Conservation (phyloP, 169 alveolate genomes). For the Eimeria necatrix region DNA sequence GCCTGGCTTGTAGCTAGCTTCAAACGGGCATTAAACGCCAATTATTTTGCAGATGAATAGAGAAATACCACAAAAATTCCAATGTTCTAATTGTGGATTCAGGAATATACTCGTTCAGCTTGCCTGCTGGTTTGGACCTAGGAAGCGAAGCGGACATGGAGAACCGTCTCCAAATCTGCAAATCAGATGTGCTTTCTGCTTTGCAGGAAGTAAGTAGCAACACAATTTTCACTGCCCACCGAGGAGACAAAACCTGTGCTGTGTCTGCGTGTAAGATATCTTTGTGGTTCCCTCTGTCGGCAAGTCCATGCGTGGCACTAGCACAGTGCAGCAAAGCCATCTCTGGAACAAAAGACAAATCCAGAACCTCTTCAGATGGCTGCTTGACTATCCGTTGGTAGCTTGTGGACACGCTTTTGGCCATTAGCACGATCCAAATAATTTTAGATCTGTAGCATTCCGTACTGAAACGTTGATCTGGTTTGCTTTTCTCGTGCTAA, state of each 20-base stretch:
- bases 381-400: neutral
- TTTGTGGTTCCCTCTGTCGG: neutral
- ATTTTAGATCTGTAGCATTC: no score
- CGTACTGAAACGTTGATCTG: no score
- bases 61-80: no score
- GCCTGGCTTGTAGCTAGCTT: no score
- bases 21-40: no score
- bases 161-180: constrained; percentile 23
- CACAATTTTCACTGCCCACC: neutral
- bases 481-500: neutral
- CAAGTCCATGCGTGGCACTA: no score
- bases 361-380: neutral
- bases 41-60: no score
- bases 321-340: no score
- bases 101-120: constrained; percentile 44
- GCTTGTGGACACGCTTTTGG: neutral
- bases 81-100: neutral
- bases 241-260: neutral
- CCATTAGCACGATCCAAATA: no score
- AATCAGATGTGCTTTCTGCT: neutral
- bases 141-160: constrained; percentile 33
- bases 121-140: constrained; percentile 53
- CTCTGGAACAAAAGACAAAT: no score
- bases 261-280: neutral
- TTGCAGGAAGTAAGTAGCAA: neutral